These are phyloP conservation scores for Paecilomyces sp. DNA, from an alignment of 2,329 filamentous ascomycete genomes.

Conservation along the genomic window DNA sequence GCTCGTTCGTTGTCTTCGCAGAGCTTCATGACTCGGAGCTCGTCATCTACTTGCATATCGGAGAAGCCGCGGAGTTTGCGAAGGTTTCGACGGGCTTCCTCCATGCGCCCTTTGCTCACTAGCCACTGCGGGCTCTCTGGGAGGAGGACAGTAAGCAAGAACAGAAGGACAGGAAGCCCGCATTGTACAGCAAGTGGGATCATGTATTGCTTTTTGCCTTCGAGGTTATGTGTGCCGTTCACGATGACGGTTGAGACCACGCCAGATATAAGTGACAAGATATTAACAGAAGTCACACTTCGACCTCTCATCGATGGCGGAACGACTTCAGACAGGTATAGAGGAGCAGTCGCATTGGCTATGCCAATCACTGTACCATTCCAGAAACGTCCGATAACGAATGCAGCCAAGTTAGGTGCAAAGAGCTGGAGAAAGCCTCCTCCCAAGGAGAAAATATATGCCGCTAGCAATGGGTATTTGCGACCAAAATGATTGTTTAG, in stretches of 20 bases:
- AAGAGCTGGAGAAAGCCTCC: conserved; percentile 30
- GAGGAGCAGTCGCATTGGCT: conserved; percentile 25
- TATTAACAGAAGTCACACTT: conserved; percentile 23
- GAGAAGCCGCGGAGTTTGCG: conserved; percentile 24
- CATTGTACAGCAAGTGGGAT: conserved; percentile 31
- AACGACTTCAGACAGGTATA: conserved; percentile 31
- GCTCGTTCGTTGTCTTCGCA: conserved; percentile 19
- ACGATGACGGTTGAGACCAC: conserved; percentile 27
- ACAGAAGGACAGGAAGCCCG: conserved; percentile 22
- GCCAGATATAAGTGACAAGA: conserved; percentile 23
- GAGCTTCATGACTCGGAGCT: conserved; percentile 23
- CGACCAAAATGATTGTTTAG: conserved; percentile 26
- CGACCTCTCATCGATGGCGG: conserved; percentile 24
- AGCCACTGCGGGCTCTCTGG: conserved; percentile 31
- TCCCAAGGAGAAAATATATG: conserved; percentile 25
- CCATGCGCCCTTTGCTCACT: conserved; percentile 18
- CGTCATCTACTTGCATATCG: conserved; percentile 22
- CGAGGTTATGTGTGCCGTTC: conserved; percentile 19
- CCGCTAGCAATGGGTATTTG: conserved; percentile 25
- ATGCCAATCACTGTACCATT: conserved; percentile 26
- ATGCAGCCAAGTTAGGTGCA: conserved; percentile 24
- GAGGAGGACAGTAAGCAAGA: conserved; percentile 20
- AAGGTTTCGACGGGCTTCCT: conserved; percentile 21
- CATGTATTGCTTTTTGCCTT: conserved; percentile 21
- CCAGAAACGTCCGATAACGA: conserved; percentile 25